phyloP scores from a whole-genome alignment of 139 green algal genomes.

The Asterochloris erici region DNA sequence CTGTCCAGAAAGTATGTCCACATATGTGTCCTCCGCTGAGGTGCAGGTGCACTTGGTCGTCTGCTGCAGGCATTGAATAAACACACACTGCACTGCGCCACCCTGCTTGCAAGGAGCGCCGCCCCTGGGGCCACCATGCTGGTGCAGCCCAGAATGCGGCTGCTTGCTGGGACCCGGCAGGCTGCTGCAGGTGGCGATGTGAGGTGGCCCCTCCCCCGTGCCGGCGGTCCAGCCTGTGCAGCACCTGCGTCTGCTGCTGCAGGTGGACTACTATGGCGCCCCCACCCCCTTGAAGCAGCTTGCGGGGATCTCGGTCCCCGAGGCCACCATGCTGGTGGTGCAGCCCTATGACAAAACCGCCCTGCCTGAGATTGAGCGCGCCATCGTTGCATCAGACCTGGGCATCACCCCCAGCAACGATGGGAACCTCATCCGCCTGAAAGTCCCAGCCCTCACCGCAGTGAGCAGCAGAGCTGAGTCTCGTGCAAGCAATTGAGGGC shows the following conservation, averaged over 20 bases:
- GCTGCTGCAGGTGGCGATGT: not conserved
- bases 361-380: conserved; percentile 75
- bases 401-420: conserved; percentile 95
- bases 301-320: conserved; percentile 78
- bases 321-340: conserved; percentile 80
- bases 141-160: not conserved
- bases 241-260: not conserved
- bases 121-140: not conserved
- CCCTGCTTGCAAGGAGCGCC: not conserved
- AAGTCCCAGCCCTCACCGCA: conserved; percentile 86
- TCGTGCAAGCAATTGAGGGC: no score
- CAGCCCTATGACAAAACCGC: conserved; percentile 85
- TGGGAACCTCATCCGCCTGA: conserved; percentile 88
- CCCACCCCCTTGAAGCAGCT: conserved; percentile 82
- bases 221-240: not conserved
- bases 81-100: not conserved
- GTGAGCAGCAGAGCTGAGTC: conserved; percentile 26
- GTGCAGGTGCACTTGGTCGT: no score
- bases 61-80: not conserved
- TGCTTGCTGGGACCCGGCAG: not conserved
- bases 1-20: no score
- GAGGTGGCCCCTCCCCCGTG: not conserved
- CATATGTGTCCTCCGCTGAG: no score
- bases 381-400: conserved; percentile 79
- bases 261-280: conserved; percentile 92